These are phyloP conservation scores for Ascochyta koolunga DNA, from an alignment of 2,329 filamentous ascomycete species.

Conservation along the genomic window DNA sequence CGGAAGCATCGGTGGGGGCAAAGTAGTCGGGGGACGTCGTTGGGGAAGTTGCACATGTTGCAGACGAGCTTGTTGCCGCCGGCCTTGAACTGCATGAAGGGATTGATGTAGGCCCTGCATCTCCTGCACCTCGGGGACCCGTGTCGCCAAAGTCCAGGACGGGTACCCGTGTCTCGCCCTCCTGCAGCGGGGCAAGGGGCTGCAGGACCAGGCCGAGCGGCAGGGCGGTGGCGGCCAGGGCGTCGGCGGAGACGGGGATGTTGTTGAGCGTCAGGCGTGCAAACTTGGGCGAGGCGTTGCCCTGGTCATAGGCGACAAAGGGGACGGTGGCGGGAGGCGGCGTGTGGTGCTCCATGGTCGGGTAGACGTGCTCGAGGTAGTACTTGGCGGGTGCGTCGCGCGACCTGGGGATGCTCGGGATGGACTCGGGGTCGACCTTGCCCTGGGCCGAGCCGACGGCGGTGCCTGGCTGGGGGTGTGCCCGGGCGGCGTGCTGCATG, in stretches of 20 bases:
- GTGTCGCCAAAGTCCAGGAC: conserved; percentile 92
- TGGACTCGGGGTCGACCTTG: conserved; percentile 86
- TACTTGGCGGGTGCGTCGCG: conserved; percentile 82
- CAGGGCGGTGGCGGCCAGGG: conserved; percentile 77
- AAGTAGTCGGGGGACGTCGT: conserved; percentile 95
- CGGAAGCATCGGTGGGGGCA: conserved; percentile 84
- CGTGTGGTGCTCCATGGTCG: conserved; percentile 92
- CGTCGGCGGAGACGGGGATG: conserved; percentile 83
- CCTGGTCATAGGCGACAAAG: conserved; percentile 94
- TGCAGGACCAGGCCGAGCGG: conserved; percentile 89
- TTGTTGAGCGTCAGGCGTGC: conserved; percentile 91
- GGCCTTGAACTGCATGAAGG: conserved; percentile 95
- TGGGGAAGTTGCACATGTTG: conserved; percentile 97
- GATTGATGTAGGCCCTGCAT: conserved; percentile 97
- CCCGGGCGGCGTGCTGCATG: conserved; percentile 46
- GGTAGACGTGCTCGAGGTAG: conserved; percentile 87
- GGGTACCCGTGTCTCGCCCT: conserved; percentile 85
- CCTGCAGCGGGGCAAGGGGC: conserved; percentile 80
- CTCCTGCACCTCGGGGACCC: conserved; percentile 90
- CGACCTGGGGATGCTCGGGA: conserved; percentile 86
- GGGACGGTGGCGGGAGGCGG: conserved; percentile 87
- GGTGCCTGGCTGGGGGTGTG: conserved; percentile 35
- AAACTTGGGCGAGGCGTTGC: conserved; percentile 94
- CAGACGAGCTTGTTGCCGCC: conserved; percentile 97
- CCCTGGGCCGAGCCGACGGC: conserved; percentile 68